These are phyloP conservation scores for Pyrenochaeta sp. DNA, from an alignment of 2,329 filamentous ascomycete species.

Conservation along the genomic window DNA sequence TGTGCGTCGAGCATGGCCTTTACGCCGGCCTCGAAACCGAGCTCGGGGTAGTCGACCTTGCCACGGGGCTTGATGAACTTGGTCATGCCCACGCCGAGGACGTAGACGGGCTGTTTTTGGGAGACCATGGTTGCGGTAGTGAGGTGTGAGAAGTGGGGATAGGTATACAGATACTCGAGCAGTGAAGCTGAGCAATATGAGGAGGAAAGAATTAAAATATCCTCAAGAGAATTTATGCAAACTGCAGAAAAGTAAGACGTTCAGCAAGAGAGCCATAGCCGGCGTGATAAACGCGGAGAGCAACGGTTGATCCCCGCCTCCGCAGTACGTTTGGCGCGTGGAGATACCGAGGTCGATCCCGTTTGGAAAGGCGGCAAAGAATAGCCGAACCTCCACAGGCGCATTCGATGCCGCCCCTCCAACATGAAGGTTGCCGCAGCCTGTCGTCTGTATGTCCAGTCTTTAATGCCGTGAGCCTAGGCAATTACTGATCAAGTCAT, in stretches of 20 bases:
- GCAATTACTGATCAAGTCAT: not conserved
- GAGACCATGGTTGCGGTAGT: conserved; percentile 56
- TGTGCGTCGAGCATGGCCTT: conserved; percentile 85
- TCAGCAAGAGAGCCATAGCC: conserved; percentile 6
- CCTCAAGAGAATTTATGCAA: not conserved
- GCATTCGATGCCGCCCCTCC: not conserved
- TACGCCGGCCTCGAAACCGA: conserved; percentile 90
- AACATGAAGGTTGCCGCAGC: not conserved
- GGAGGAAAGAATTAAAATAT: not conserved
- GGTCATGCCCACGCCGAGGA: conserved; percentile 97
- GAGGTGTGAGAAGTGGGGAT: not conserved
- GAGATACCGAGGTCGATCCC: conserved; percentile 37
- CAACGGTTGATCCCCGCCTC: conserved; percentile 25
- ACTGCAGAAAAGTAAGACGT: not conserved
- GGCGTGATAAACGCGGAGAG: conserved; percentile 22
- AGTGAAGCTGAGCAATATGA: conserved; percentile 8
- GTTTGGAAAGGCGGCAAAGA: conserved; percentile 25
- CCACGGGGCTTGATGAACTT: conserved; percentile 98
- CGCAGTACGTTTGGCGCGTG: conserved; percentile 20
- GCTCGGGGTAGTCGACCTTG: conserved; percentile 92
- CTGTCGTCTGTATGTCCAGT: not conserved
- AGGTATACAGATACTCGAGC: not conserved
- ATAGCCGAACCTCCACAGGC: conserved; percentile 24
- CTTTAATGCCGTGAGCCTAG: not conserved
- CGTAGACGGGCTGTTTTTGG: conserved; percentile 72